Percentiles rank a stretch among this genome's conserved stretches.
These are phyloP conservation scores for Globisporangium spiculum DNA, from an alignment of 352 stramenopile genomes.

Conservation along the genomic window DNA sequence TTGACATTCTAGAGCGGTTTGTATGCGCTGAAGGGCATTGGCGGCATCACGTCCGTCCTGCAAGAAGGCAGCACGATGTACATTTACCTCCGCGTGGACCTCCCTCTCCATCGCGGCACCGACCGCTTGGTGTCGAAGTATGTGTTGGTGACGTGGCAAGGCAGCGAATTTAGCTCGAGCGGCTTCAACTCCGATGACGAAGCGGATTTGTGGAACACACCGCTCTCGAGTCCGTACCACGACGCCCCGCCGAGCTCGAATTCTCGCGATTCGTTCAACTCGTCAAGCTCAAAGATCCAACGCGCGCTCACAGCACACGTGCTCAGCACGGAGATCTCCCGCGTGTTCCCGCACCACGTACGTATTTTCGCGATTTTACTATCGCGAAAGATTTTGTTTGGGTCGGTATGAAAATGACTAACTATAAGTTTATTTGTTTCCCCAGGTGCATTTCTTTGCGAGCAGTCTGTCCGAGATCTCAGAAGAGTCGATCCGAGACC, in stretches of 20 bases:
- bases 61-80: slow-evolving; percentile 85
- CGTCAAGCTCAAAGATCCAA: slow-evolving; percentile 74
- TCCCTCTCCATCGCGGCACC: slow-evolving; percentile 77
- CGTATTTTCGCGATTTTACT: slow-evolving; percentile 11
- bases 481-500: slow-evolving; percentile 83
- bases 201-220: slow-evolving; percentile 39
- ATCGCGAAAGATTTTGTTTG: background rate
- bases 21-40: slow-evolving; percentile 80
- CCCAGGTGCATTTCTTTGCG: slow-evolving; percentile 84
- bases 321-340: slow-evolving; percentile 80
- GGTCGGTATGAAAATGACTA: background rate
- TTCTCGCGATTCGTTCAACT: slow-evolving; percentile 38
- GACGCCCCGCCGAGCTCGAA: slow-evolving; percentile 21
- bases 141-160: slow-evolving; percentile 84
- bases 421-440: background rate
- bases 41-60: slow-evolving; percentile 68
- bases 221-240: slow-evolving; percentile 35
- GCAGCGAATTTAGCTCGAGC: slow-evolving; percentile 40
- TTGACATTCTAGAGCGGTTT: slow-evolving; percentile 51
- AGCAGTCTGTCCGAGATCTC: slow-evolving; percentile 74
- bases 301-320: slow-evolving; percentile 77
- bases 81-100: slow-evolving; percentile 87
- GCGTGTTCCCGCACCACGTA: slow-evolving; percentile 88
- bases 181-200: slow-evolving; percentile 78
- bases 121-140: slow-evolving; percentile 87